Evolutionary conservation across 257 asterid genomes (phyloP).

Genomic region (Cynanchum wilfordii): DNA sequence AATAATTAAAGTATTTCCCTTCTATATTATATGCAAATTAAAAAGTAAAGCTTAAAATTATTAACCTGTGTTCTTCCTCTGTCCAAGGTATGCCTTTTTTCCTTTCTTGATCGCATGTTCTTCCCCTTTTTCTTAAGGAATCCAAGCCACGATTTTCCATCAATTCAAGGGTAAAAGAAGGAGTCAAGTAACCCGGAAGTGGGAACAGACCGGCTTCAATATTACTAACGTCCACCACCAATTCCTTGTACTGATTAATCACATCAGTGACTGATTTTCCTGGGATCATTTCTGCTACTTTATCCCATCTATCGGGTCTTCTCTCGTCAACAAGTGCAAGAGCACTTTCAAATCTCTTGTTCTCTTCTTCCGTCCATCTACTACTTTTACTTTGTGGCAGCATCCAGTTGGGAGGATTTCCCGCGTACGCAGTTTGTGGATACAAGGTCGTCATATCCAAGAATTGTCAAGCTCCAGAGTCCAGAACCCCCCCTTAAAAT

Average conservation of each 20-base stretch:
- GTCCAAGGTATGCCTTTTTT: slow-evolving; percentile 89
- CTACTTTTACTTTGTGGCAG: slow-evolving; percentile 30
- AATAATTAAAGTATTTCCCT: neutral
- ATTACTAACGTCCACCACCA: slow-evolving; percentile 61
- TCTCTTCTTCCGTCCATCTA: slow-evolving; percentile 72
- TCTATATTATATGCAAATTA: neutral
- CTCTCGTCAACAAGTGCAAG: slow-evolving; percentile 62
- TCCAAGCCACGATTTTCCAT: slow-evolving; percentile 35
- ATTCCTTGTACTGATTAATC: slow-evolving; percentile 52
- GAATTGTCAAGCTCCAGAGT: neutral
- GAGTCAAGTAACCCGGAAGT: slow-evolving; percentile 42
- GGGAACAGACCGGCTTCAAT: slow-evolving; percentile 80
- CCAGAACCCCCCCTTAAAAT: neutral
- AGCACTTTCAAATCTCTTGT: slow-evolving; percentile 70
- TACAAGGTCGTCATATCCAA: slow-evolving; percentile 43
- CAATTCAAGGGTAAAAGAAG: slow-evolving; percentile 45
- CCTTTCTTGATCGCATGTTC: slow-evolving; percentile 53
- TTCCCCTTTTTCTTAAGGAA: slow-evolving; percentile 45
- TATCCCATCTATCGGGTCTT: slow-evolving; percentile 62
- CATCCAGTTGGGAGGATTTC: slow-evolving; percentile 36
- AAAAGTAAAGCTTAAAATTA: neutral
- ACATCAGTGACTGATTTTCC: slow-evolving; percentile 74
- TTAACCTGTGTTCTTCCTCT: slow-evolving; percentile 78
- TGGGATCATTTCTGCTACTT: slow-evolving; percentile 62
- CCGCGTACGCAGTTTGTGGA: slow-evolving; percentile 28